Evolutionary conservation across 1,284 basidiomycete genomes (phyloP), one percentile per base, ranked within the genome.

Genomic region (Heterobasidion parviporum): DNA sequence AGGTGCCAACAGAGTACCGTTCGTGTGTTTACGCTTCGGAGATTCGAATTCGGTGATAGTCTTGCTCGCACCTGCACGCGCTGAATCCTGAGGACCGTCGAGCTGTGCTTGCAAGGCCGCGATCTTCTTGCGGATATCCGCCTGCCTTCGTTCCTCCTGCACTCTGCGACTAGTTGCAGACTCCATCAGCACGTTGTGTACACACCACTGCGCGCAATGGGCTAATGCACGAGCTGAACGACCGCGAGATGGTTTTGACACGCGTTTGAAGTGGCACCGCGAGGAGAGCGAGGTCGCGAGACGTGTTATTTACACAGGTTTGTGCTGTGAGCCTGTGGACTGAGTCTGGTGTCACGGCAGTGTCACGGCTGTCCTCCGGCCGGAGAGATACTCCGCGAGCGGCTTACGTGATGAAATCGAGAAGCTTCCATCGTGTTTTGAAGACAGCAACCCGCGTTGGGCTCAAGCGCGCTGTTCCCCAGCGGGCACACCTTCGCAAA

Each of bases 1-100:
- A 8, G 43, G 50, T 3, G 77, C 85, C 4, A 89, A 67, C 7
- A 81, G 63, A 1, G 67, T 68, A 8, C 70, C 60, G 20, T 74
- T 72, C 14, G 67, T 61, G 50, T 72, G 69, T 64, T 76, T 82
- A 57, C 80, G 72, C 66, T 82, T 81, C 12, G 80, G 78, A 7
- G 81, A 78, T 15, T 54, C 55, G 38, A 46, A 38, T 33, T 15
- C 9, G 6, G 15, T 20, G 32, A 16, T 12, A n/a, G 16, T 38
- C 6, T 6, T 34, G 12, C 36, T 33, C 36, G 51, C n/a, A 7
- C 65, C 59, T 18, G 70, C 47, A 16, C 60, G 34, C 9, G 54
- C 46, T 26, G 51, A 34, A 33, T 50, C 16, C 18, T 10, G 45
- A 3, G 69, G 54, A 34, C 73, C 65, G 8, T 60, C 60, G 32